Percentiles rank a stretch among this genome's conserved stretches.
Evolutionary conservation across 345 rosid species (phyloP).

Genomic region (Acer yangbiense): DNA sequence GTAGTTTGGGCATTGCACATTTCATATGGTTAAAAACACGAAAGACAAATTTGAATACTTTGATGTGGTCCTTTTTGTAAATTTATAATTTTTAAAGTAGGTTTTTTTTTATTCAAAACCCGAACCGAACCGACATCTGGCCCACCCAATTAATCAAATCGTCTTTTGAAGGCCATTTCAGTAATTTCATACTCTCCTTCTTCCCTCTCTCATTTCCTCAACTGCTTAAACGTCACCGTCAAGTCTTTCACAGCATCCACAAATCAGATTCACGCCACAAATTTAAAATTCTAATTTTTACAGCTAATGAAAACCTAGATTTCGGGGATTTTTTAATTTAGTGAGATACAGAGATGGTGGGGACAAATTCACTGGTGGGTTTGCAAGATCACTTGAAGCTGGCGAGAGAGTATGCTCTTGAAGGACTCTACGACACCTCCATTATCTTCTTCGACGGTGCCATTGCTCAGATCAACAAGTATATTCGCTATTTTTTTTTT

Average conservation of each 20-base stretch:
- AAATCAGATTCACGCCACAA: background rate
- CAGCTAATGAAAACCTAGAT: constrained; percentile 23
- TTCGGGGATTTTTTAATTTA: background rate
- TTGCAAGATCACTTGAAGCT: constrained; percentile 95
- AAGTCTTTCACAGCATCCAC: constrained; percentile 22
- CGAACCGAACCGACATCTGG: background rate
- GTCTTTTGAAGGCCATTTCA: background rate
- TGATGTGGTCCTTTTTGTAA: too few species aligned
- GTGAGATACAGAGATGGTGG: constrained; percentile 40
- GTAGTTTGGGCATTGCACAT: too few species aligned
- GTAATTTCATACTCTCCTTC: constrained; percentile 21
- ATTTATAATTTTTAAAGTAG: too few species aligned
- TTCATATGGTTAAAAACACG: too few species aligned
- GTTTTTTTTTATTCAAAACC: background rate
- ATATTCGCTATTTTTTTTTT: constrained; percentile 1
- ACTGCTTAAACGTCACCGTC: constrained; percentile 63
- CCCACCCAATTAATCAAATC: background rate
- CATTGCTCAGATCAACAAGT: constrained; percentile 85
- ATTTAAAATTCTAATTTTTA: constrained; percentile 12
- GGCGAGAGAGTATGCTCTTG: constrained; percentile 92
- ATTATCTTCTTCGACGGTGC: constrained; percentile 95
- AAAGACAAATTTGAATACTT: too few species aligned
- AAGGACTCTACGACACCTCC: constrained; percentile 94
- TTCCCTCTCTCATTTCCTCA: constrained; percentile 2
- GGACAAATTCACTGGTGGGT: constrained; percentile 69